Conservation (phyloP, 345 rosid genomes). For the Punica granatum region DNA sequence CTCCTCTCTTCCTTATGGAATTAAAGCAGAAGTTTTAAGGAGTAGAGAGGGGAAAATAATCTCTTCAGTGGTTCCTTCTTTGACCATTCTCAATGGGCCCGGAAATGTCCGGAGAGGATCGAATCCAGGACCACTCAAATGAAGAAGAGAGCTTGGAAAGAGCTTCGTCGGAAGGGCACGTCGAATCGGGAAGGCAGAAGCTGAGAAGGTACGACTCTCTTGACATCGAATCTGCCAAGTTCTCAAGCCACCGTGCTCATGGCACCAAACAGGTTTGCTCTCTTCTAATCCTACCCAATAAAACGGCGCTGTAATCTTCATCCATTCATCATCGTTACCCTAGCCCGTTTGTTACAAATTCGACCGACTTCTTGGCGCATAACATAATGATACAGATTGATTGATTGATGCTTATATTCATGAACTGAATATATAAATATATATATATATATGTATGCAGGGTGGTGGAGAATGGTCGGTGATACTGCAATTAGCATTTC, state of each 20-base stretch:
- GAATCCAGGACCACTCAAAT: background rate
- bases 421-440: too few species aligned
- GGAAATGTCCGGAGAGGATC: background rate
- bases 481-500: constrained; percentile 46
- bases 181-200: constrained; percentile 9
- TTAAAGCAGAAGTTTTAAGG: too few species aligned
- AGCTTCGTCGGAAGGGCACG: constrained; percentile 4
- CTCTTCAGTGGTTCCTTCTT: too few species aligned
- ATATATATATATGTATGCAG: too few species aligned
- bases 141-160: background rate
- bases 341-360: too few species aligned
- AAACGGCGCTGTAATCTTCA: too few species aligned
- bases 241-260: constrained; percentile 8
- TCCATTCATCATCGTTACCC: too few species aligned
- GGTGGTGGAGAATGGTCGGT: constrained; percentile 19
- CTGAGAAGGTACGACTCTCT: constrained; percentile 30
- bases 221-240: constrained; percentile 34
- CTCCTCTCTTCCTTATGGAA: too few species aligned
- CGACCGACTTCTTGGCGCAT: background rate
- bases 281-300: background rate
- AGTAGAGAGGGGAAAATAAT: too few species aligned
- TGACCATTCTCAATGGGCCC: background rate
- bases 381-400: background rate
- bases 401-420: background rate
- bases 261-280: constrained; percentile 17